Evolutionary conservation across 345 rosid species (phyloP).

Genomic region (Eucalyptus curtisii): DNA sequence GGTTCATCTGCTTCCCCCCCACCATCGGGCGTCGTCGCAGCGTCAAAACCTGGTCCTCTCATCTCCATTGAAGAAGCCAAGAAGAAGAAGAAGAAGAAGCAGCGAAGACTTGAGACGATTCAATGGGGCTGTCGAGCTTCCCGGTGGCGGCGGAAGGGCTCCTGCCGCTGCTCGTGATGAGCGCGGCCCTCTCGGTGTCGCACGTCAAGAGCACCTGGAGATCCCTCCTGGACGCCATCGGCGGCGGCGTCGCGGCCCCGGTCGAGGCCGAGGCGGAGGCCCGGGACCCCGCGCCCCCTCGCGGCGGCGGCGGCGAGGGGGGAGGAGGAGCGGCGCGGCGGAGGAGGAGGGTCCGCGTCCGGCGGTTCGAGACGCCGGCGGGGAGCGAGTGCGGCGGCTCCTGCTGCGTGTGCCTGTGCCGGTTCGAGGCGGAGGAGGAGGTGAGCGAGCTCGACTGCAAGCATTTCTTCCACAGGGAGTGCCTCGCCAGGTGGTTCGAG

Average conservation of each 20-base stretch:
- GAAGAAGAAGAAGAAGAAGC: neutral
- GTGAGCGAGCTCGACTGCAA: slow-evolving; percentile 73
- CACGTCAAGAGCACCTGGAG: neutral
- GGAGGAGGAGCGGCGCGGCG: neutral
- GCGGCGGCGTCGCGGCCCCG: neutral
- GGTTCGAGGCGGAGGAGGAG: slow-evolving; percentile 66
- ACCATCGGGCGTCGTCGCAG: neutral
- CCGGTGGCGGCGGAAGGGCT: neutral
- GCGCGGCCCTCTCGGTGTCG: neutral
- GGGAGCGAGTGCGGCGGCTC: slow-evolving; percentile 6
- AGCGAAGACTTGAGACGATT: neutral
- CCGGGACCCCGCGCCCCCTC: neutral
- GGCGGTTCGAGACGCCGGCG: slow-evolving; percentile 1
- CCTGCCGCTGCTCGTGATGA: neutral
- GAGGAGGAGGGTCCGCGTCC: neutral
- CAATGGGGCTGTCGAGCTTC: neutral
- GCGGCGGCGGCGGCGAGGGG: neutral
- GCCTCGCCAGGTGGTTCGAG: slow-evolving; percentile 66
- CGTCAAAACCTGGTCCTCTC: neutral
- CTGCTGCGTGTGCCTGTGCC: slow-evolving; percentile 56
- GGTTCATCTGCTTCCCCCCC: neutral
- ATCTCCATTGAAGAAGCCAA: neutral
- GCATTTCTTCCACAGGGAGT: slow-evolving; percentile 74
- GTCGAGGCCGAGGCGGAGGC: neutral
- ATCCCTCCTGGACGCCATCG: neutral